Evolutionary conservation across 768 basidiomycete genomes (phyloP).

Genomic region (Calocybe cyanea): DNA sequence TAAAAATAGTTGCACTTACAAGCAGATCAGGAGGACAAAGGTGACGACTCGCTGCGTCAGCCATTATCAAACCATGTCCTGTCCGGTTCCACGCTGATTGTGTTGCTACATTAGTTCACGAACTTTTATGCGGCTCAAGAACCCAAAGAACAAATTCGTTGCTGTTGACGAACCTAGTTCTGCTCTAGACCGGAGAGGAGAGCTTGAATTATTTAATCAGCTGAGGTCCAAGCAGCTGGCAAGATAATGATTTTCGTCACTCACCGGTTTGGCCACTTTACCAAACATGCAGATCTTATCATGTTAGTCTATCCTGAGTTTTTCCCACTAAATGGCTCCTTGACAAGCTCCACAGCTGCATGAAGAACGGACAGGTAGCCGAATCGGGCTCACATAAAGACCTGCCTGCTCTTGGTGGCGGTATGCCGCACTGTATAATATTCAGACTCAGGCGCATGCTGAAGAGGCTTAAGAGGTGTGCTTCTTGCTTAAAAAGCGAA

Average conservation of each 20-base stretch:
- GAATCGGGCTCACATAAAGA: conserved; percentile 30
- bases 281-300: conserved; percentile 32
- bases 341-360: conserved; percentile 20
- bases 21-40: conserved; percentile 21
- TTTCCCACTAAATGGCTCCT: not conserved
- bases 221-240: conserved; percentile 28
- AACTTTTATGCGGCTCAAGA: conserved; percentile 27
- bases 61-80: not conserved
- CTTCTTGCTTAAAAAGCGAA: too few relatives aligned
- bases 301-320: conserved; percentile 20
- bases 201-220: conserved; percentile 32
- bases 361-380: conserved; percentile 30
- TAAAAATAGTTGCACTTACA: not conserved
- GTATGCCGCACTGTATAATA: conserved; percentile 28
- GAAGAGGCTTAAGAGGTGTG: not conserved
- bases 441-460: conserved; percentile 30
- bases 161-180: conserved; percentile 49
- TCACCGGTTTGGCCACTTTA: conserved; percentile 34
- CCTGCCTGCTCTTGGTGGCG: conserved; percentile 25
- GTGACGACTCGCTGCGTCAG: conserved; percentile 25
- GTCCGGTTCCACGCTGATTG: not conserved
- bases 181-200: conserved; percentile 41
- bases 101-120: conserved; percentile 15
- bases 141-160: conserved; percentile 29
- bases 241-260: conserved; percentile 38